Evolutionary conservation across 2,329 filamentous ascomycete genomes (phyloP).

Genomic region (Aspergillus sp.): DNA sequence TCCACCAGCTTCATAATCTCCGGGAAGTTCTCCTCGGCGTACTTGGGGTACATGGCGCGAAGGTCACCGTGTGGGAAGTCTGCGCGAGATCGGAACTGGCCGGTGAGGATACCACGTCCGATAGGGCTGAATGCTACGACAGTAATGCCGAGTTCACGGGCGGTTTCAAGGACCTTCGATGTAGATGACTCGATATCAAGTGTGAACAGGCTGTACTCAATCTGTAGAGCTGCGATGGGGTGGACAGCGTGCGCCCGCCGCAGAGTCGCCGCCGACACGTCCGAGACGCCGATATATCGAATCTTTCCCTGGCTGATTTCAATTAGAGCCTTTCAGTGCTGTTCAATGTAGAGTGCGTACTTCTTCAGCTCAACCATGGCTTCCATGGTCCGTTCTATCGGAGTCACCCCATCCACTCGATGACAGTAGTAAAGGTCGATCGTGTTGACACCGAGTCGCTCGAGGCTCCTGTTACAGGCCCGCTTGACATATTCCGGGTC

Average conservation of each 20-base stretch:
- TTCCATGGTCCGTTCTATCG: slow-evolving; percentile 46
- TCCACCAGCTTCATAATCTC: slow-evolving; percentile 57
- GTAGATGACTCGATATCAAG: slow-evolving; percentile 49
- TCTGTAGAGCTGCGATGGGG: slow-evolving; percentile 50
- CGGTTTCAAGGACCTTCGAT: slow-evolving; percentile 52
- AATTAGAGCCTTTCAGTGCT: not conserved
- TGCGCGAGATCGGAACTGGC: slow-evolving; percentile 45
- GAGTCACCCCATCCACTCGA: slow-evolving; percentile 43
- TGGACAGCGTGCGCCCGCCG: slow-evolving; percentile 51
- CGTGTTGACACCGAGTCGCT: slow-evolving; percentile 36
- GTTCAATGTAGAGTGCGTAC: slow-evolving; percentile 15
- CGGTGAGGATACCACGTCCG: slow-evolving; percentile 59
- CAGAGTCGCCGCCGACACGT: slow-evolving; percentile 45
- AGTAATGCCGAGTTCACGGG: slow-evolving; percentile 58
- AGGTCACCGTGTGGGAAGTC: slow-evolving; percentile 53
- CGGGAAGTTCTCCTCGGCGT: slow-evolving; percentile 51
- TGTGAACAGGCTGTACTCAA: slow-evolving; percentile 53
- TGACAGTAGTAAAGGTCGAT: slow-evolving; percentile 50
- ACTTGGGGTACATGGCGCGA: slow-evolving; percentile 49
- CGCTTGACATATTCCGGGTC: slow-evolving; percentile 38
- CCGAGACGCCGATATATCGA: slow-evolving; percentile 49
- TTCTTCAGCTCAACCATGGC: slow-evolving; percentile 47
- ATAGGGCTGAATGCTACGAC: slow-evolving; percentile 61
- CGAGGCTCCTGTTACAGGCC: slow-evolving; percentile 37
- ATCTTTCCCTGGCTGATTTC: slow-evolving; percentile 47